phyloP scores from a whole-genome alignment of 2,329 filamentous ascomycete genomes.

The Diplodia sapinea region DNA sequence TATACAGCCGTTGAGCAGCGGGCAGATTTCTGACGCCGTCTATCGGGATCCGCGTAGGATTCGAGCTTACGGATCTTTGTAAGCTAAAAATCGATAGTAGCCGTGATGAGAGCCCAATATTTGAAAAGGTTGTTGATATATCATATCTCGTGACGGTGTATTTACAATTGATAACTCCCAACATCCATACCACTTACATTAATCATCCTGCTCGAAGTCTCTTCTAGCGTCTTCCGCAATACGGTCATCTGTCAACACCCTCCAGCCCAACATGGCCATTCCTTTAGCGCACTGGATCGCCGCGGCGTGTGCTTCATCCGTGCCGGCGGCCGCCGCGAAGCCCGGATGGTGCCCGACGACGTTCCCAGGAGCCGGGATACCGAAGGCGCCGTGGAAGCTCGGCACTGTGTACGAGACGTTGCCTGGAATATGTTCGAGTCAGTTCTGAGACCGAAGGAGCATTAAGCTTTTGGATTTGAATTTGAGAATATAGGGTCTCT shows the following conservation, averaged over 20 bases:
- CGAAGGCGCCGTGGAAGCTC: slow-evolving; percentile 57
- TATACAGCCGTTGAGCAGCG: background rate
- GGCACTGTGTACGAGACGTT: slow-evolving; percentile 58
- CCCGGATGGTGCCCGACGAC: slow-evolving; percentile 50
- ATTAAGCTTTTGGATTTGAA: background rate
- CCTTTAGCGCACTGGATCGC: slow-evolving; percentile 55
- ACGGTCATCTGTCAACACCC: slow-evolving; percentile 35
- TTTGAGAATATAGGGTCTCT: background rate
- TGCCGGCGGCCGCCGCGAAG: slow-evolving; percentile 55
- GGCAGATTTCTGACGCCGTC: background rate
- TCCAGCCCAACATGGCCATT: slow-evolving; percentile 45
- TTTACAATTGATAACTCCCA: background rate
- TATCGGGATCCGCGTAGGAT: background rate
- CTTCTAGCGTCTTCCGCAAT: slow-evolving; percentile 33
- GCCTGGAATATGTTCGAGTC: background rate
- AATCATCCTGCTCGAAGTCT: slow-evolving; percentile 34
- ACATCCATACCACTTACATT: background rate
- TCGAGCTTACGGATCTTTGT: background rate
- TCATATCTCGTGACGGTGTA: background rate
- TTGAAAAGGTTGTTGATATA: background rate
- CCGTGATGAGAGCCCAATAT: background rate
- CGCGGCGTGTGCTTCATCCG: slow-evolving; percentile 46
- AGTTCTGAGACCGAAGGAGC: background rate
- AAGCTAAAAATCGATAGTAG: background rate
- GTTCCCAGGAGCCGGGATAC: slow-evolving; percentile 48